phyloP scores from a whole-genome alignment of 2,329 filamentous ascomycete species.

The Lasiodiplodia hormozganensis region DNA sequence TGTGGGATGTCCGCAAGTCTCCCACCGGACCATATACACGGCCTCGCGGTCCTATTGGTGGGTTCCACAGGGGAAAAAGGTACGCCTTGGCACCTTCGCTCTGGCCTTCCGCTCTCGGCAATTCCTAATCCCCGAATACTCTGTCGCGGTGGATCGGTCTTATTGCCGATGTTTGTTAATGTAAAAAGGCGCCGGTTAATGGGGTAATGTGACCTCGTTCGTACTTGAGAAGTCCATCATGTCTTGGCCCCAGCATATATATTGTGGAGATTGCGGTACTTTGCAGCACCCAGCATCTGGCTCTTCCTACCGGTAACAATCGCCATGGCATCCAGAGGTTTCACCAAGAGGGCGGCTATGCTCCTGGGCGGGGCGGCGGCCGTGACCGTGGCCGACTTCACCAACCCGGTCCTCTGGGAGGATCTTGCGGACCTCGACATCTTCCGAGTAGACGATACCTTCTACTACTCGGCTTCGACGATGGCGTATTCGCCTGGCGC shows the following conservation, averaged over 20 bases:
- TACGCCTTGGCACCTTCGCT: not conserved
- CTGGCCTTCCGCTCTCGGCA: not conserved
- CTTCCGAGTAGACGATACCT: conserved; percentile 57
- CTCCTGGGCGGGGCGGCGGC: not conserved
- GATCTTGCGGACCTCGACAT: conserved; percentile 64
- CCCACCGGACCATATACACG: conserved; percentile 17
- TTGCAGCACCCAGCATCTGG: too few relatives aligned
- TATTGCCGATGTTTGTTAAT: not conserved
- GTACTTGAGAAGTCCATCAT: not conserved
- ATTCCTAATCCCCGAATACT: not conserved
- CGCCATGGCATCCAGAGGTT: not conserved
- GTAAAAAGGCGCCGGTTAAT: not conserved
- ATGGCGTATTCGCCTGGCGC: conserved; percentile 65
- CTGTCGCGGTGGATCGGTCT: conserved; percentile 11
- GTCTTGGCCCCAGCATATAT: conserved; percentile 9
- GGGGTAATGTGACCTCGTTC: conserved; percentile 1
- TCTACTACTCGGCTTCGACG: conserved; percentile 63
- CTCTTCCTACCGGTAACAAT: not conserved
- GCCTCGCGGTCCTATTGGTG: not conserved
- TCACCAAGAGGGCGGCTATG: not conserved
- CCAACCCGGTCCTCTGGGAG: conserved; percentile 62
- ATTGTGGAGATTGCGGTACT: not conserved
- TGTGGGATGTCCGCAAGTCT: not conserved
- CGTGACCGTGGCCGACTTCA: conserved; percentile 41
- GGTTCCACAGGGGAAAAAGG: not conserved